Base-by-base conservation (phyloP, 192 early-diverging fungal species). In the Linnemannia elongata region DNA sequence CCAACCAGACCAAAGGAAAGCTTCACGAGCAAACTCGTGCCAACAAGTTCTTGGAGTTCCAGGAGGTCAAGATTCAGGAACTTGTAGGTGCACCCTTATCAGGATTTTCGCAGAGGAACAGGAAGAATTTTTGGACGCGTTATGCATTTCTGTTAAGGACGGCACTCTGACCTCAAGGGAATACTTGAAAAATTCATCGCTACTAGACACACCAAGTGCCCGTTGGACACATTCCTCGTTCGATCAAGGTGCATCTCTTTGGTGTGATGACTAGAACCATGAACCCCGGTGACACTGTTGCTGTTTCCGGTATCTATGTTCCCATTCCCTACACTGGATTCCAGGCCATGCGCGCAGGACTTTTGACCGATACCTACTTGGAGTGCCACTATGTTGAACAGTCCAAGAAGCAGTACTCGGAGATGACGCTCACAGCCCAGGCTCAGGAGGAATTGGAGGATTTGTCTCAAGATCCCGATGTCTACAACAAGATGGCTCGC, bases 61-160 rank as follows among this genome's bases (percentile, higher is more conserved):
- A 99, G 89, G 98, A 99, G 88, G 95, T 98, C 81, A 97, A 97
- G 88, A 80, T 99, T 71, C 98, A 99, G 89, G 98, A 99, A 88
- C 88, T 97, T 92, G 96, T 96, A 91, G 69, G 88, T 86, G 22
- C 15, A 39, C 8, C 9, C 17, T 18, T 71, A 30, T 74, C 15
- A 27, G 18, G 10, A 39, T 49, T 39, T 72, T 33, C 47, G 30
- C 60, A 33, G 27, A 9, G 27, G 13, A 15, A 33, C 60, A 66
- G 71, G 39, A 38, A n/a, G 13, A 2, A 12, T 2, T 33, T 18
- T 38, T 24, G 3, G 33, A 20, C 9, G 10, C 30, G 6, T 17
- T 8, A 39, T 22, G 36, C 35, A 41, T 60, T 69, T 41, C 1
- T 52, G 12, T n/a, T 42, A 30, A 54, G 8, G 39, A 35, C 1